Conservation (phyloP, 2,329 filamentous ascomycete species). For the Calonectria hongkongensis region DNA sequence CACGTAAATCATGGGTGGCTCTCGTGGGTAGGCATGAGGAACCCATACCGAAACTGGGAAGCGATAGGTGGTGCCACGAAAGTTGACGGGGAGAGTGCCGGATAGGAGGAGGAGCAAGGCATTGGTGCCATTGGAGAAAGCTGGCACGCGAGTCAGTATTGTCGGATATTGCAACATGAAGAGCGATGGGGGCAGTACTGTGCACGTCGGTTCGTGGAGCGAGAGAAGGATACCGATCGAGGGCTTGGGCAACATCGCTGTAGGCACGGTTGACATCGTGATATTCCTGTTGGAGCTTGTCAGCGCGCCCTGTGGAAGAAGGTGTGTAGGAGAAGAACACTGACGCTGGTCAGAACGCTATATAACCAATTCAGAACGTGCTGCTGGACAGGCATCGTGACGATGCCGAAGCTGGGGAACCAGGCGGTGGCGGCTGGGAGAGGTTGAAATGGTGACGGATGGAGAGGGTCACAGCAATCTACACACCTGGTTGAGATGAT, state of each 20-base stretch:
- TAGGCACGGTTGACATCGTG: conserved; percentile 94
- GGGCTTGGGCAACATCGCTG: conserved; percentile 88
- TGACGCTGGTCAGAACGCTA: conserved; percentile 87
- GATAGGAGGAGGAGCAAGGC: conserved; percentile 90
- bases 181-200: conserved; percentile 74
- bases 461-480: conserved; percentile 4
- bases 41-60: conserved; percentile 97
- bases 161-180: conserved; percentile 22
- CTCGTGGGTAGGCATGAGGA: conserved; percentile 90
- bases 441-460: not conserved
- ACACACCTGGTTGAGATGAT: not conserved
- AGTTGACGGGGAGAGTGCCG: conserved; percentile 92
- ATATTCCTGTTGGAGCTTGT: conserved; percentile 81
- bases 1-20: conserved; percentile 91
- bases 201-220: conserved; percentile 94
- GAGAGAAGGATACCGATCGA: conserved; percentile 87
- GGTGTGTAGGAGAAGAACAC: conserved; percentile 45
- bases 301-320: conserved; percentile 25
- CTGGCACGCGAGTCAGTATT: conserved; percentile 65
- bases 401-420: conserved; percentile 14
- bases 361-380: conserved; percentile 97
- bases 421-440: conserved; percentile 17
- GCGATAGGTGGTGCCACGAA: conserved; percentile 90
- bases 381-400: conserved; percentile 84
- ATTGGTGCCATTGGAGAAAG: conserved; percentile 90